Percentiles rank a stretch among this genome's conserved stretches.
Conservation (phyloP, 306 rosid species). For the Cucumis melo region DNA sequence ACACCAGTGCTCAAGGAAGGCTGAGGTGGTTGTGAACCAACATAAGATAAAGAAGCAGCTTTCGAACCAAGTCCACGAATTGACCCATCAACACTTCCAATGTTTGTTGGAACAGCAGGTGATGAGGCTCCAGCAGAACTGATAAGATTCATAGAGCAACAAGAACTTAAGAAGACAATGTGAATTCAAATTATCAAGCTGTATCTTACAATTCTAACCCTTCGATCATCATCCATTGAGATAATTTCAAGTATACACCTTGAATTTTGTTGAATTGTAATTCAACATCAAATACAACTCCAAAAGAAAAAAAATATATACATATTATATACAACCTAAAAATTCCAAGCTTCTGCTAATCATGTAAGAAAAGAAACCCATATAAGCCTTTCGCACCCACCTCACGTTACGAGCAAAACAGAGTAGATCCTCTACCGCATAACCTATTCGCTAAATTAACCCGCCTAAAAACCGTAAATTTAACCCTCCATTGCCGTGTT, state of each 20-base stretch:
- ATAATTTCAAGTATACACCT: neutral
- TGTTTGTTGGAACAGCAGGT: slow-evolving; percentile 67
- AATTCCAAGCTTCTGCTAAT: neutral
- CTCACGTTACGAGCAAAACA: neutral
- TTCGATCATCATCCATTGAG: neutral
- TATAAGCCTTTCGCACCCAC: neutral
- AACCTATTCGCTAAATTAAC: neutral
- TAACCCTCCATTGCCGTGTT: neutral
- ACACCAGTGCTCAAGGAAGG: slow-evolving; percentile 79
- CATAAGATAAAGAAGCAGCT: slow-evolving; percentile 88
- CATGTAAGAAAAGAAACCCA: neutral
- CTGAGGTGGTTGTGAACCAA: slow-evolving; percentile 86
- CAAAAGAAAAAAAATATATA: neutral
- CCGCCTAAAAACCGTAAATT: neutral
- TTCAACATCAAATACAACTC: neutral
- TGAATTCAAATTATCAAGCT: neutral
- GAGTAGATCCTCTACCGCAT: neutral
- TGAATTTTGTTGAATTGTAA: neutral
- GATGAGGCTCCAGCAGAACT: slow-evolving; percentile 99
- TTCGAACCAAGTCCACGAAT: slow-evolving; percentile 80
- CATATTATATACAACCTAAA: neutral
- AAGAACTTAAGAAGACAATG: neutral
- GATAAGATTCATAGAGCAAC: slow-evolving; percentile 21
- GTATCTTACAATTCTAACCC: neutral
- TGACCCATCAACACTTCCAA: slow-evolving; percentile 89